These are phyloP conservation scores for Aspergillus cavernicola DNA, from an alignment of 495 filamentous ascomycete species.

Conservation along the genomic window DNA sequence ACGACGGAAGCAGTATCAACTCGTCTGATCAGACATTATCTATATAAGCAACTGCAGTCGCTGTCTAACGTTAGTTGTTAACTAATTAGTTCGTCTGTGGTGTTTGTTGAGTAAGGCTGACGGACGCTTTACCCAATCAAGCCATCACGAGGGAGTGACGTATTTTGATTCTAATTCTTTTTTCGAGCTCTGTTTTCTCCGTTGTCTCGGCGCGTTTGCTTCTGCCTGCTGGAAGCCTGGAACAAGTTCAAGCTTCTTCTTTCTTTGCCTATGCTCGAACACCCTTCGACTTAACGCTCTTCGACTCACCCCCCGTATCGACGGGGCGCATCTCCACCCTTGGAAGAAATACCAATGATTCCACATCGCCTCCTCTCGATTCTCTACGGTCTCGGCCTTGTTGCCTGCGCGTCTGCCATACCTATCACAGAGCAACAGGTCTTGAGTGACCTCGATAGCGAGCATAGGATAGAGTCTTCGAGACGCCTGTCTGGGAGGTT, in stretches of 20 bases:
- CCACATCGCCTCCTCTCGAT: constrained; percentile 6
- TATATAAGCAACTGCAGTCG: background rate
- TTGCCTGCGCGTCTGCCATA: constrained; percentile 14
- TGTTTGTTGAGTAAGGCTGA: constrained; percentile 1
- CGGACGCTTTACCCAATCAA: constrained; percentile 10
- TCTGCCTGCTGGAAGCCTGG: background rate
- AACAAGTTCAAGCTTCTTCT: background rate
- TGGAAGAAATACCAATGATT: constrained; percentile 19
- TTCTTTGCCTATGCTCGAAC: background rate
- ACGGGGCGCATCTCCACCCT: constrained; percentile 8
- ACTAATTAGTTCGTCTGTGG: background rate
- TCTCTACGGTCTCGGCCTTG: constrained; percentile 10
- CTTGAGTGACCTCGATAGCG: constrained; percentile 3
- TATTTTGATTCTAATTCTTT: background rate
- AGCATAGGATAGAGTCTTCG: background rate
- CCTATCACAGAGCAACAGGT: constrained; percentile 17
- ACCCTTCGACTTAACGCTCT: background rate
- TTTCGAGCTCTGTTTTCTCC: background rate
- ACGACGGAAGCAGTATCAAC: background rate
- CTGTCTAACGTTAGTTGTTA: background rate
- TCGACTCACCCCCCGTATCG: background rate
- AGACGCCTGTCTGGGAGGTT: constrained; percentile 61
- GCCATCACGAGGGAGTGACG: background rate
- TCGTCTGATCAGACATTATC: background rate
- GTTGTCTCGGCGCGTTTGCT: background rate